phyloP scores from a whole-genome alignment of 306 rosid genomes.

The Coriaria nepalensis region DNA sequence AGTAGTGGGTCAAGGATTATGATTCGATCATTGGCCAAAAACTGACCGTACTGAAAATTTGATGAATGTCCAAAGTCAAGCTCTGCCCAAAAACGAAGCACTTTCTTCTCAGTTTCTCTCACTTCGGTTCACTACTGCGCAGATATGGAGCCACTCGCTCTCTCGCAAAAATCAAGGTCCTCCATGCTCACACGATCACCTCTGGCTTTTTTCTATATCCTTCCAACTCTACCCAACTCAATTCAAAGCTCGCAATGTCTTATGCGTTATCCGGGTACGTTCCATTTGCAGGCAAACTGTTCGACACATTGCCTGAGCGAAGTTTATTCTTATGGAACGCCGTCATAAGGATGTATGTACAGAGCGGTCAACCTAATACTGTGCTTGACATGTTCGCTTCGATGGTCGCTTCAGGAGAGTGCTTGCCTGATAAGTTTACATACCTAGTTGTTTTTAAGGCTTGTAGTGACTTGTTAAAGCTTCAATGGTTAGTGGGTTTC shows the following conservation, averaged over 20 bases:
- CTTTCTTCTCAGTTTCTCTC: conserved; percentile 11
- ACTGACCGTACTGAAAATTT: conserved; percentile 2
- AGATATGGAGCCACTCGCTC: conserved; percentile 35
- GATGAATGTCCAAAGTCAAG: conserved; percentile 27
- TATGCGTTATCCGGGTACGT: conserved; percentile 45
- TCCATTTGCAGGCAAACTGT: conserved; percentile 47
- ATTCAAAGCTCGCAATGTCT: conserved; percentile 30
- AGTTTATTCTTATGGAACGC: conserved; percentile 39
- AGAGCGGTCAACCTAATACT: conserved; percentile 26
- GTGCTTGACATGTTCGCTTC: conserved; percentile 44
- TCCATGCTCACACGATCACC: conserved; percentile 48
- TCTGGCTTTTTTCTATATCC: conserved; percentile 23
- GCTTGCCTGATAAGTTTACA: conserved; percentile 46
- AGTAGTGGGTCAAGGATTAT: no score
- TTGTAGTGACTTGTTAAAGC: conserved; percentile 36
- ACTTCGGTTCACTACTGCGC: conserved; percentile 24
- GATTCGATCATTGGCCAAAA: no score
- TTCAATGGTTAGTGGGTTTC: conserved; percentile 34
- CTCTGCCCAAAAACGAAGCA: conserved; percentile 18
- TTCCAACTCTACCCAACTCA: conserved; percentile 18
- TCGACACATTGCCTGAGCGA: conserved; percentile 34
- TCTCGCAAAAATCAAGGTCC: conserved; percentile 32
- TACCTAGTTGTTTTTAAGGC: conserved; percentile 67
- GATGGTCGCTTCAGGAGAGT: conserved; percentile 31
- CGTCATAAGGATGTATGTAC: conserved; percentile 40